A percentile compares a stretch with the other conserved stretches of the same genome.
phyloP scores from a whole-genome alignment of 108 stramenopile genomes.

The Bacterosira constricta region DNA sequence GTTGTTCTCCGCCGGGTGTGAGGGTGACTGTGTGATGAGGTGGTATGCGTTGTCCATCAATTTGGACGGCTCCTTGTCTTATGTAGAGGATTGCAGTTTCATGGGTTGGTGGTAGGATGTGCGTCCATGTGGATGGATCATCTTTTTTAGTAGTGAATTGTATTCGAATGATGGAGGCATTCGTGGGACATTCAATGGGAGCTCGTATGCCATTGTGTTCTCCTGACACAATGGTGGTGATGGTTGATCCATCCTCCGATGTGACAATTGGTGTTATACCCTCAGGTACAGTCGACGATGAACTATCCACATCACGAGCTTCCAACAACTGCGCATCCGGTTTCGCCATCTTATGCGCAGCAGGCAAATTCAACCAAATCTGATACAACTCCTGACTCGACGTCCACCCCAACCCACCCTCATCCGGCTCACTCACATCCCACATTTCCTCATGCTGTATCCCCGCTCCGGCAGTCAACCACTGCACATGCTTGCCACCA shows the following conservation, averaged over 20 bases:
- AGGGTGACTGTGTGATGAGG: constrained; percentile 64
- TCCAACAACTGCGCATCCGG: constrained; percentile 58
- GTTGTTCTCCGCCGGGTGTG: constrained; percentile 31
- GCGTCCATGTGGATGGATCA: constrained; percentile 48
- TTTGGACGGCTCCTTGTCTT: constrained; percentile 54
- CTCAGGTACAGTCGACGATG: background rate
- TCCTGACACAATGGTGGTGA: constrained; percentile 59
- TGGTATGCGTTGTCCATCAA: constrained; percentile 29
- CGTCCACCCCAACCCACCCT: constrained; percentile 21
- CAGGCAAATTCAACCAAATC: constrained; percentile 83
- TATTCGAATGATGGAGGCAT: constrained; percentile 66
- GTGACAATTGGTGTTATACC: constrained; percentile 26
- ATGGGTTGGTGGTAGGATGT: constrained; percentile 43
- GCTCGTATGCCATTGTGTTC: constrained; percentile 46
- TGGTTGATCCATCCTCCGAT: constrained; percentile 25
- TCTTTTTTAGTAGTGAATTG: constrained; percentile 39
- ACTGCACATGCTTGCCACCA: constrained; percentile 66
- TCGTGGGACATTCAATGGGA: constrained; percentile 51
- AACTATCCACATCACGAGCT: constrained; percentile 11
- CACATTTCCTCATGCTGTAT: constrained; percentile 92
- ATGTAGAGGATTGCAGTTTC: constrained; percentile 75
- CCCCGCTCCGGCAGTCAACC: constrained; percentile 82
- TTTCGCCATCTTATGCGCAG: constrained; percentile 48
- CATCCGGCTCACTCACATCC: constrained; percentile 47
- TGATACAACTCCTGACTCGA: constrained; percentile 79